These are phyloP conservation scores for Umbellularia californica DNA, from an alignment of 164 flowering plant genomes.

Conservation along the genomic window DNA sequence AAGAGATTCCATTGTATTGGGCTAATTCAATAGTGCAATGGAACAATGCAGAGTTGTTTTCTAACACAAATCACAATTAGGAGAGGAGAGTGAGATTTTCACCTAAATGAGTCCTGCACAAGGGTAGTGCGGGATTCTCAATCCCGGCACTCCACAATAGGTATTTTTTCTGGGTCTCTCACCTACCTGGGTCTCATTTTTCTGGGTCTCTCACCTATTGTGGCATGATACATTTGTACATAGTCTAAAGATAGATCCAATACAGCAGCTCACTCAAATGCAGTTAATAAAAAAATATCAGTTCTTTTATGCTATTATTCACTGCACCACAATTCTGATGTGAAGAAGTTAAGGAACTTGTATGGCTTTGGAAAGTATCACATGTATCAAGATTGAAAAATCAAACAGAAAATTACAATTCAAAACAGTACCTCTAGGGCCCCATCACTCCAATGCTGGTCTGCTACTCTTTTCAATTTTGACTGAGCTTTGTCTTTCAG, in stretches of 20 bases:
- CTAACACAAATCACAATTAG: too few relatives aligned
- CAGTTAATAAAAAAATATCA: too few relatives aligned
- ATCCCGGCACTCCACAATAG: too few relatives aligned
- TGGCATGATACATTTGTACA: neutral
- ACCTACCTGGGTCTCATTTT: too few relatives aligned
- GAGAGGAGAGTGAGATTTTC: too few relatives aligned
- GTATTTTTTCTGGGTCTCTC: too few relatives aligned
- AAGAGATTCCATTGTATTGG: neutral
- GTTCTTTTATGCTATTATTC: too few relatives aligned
- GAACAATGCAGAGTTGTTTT: too few relatives aligned
- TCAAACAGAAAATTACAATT: neutral
- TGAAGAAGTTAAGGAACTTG: neutral
- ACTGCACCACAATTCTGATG: neutral
- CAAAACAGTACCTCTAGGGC: conserved; percentile 69
- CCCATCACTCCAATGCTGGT: conserved; percentile 95
- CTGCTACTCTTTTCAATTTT: conserved; percentile 75
- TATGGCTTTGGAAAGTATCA: neutral
- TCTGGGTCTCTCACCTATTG: neutral
- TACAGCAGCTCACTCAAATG: too few relatives aligned
- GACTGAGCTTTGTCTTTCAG: conserved; percentile 73
- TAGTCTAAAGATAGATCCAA: too few relatives aligned
- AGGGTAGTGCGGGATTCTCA: too few relatives aligned
- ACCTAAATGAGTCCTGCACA: too few relatives aligned
- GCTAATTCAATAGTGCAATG: neutral
- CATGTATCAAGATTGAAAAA: conserved; percentile 4